phyloP scores from a whole-genome alignment of 202 grass and related monocot genomes.

The Panicum virgatum region DNA sequence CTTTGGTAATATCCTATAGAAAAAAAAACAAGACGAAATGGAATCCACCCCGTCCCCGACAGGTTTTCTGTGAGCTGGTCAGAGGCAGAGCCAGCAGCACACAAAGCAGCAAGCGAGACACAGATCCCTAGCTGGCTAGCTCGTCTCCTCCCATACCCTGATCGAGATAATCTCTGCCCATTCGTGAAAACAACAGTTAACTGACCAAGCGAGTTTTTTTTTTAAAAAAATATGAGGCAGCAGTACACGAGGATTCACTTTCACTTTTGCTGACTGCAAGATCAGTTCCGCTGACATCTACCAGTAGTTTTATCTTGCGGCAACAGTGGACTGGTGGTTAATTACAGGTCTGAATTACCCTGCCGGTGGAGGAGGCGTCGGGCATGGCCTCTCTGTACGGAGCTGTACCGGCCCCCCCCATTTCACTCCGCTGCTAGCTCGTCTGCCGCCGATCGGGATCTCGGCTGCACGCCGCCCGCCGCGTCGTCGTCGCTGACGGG shows the following conservation, averaged over 20 bases:
- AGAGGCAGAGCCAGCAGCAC: neutral
- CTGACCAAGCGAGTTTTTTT: neutral
- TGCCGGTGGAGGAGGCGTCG: too few relatives aligned
- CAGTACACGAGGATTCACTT: neutral
- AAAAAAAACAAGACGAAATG: too few relatives aligned
- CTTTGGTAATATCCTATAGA: too few relatives aligned
- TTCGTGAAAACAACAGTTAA: neutral
- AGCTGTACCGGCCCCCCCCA: neutral
- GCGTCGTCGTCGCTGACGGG: neutral
- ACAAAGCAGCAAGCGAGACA: neutral
- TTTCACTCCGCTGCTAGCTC: neutral
- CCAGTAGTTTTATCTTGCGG: neutral
- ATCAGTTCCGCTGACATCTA: neutral
- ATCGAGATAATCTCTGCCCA: neutral
- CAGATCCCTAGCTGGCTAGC: neutral
- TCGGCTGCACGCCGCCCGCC: neutral
- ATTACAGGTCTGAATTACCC: neutral
- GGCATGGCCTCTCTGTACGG: constrained; percentile 5
- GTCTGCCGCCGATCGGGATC: neutral
- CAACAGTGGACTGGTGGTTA: neutral
- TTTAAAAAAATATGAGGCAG: too few relatives aligned
- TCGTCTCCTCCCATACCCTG: neutral
- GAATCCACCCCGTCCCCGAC: too few relatives aligned
- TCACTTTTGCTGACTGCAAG: neutral
- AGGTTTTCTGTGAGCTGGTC: neutral